Conservation (phyloP, 2,329 filamentous ascomycete genomes). For the Magnaporthiopsis incrustans region DNA sequence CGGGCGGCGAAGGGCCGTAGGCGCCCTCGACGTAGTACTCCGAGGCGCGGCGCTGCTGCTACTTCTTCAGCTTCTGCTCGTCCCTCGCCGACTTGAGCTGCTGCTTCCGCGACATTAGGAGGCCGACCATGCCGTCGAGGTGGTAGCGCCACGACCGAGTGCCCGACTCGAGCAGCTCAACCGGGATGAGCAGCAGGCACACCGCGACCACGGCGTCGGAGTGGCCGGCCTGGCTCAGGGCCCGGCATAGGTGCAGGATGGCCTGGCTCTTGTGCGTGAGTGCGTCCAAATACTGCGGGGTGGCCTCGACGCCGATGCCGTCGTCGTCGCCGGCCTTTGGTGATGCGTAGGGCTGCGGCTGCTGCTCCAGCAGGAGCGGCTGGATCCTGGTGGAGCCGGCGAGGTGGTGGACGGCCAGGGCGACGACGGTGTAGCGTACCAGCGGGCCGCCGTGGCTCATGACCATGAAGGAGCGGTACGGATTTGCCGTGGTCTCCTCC, state of each 20-base stretch:
- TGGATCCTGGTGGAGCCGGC: constrained; percentile 4
- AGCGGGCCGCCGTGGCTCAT: not conserved
- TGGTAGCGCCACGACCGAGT: constrained; percentile 8
- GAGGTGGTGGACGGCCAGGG: constrained; percentile 4
- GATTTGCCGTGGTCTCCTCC: not conserved
- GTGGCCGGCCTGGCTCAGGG: constrained; percentile 3
- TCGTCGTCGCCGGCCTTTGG: not conserved
- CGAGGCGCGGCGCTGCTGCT: too few species aligned
- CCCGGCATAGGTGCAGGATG: constrained; percentile 5
- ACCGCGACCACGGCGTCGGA: constrained; percentile 8
- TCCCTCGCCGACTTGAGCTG: too few species aligned
- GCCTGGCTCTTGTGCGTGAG: constrained; percentile 8
- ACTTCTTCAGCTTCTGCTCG: too few species aligned
- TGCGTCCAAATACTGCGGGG: not conserved
- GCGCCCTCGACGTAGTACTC: too few species aligned
- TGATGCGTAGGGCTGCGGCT: not conserved
- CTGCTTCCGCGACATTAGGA: constrained; percentile 1
- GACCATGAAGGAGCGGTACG: not conserved
- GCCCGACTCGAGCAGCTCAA: constrained; percentile 9
- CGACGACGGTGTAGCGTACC: not conserved
- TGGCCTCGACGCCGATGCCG: too few species aligned
- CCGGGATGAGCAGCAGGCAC: constrained; percentile 7
- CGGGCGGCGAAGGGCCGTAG: too few species aligned
- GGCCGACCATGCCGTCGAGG: constrained; percentile 8
- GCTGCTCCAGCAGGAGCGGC: constrained; percentile 4